phyloP scores from a whole-genome alignment of 169 alveolate species.

The Amoebophrya sp. region DNA sequence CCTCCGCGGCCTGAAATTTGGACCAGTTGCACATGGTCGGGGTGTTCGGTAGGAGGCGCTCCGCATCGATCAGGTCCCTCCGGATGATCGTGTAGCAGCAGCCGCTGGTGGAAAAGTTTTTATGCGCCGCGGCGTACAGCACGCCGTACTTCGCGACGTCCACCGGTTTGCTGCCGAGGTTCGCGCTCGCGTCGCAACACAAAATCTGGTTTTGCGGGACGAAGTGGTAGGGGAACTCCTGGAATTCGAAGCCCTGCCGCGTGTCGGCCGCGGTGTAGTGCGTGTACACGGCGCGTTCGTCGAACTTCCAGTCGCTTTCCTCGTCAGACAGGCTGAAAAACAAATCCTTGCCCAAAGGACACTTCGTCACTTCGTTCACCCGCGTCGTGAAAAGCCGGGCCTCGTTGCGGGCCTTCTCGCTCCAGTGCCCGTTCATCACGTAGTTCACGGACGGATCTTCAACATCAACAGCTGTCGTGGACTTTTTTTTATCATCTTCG shows the following conservation, averaged over 20 bases:
- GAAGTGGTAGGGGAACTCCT: background rate
- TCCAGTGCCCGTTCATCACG: constrained; percentile 26
- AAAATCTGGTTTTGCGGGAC: constrained; percentile 18
- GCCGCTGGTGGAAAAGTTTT: constrained; percentile 30
- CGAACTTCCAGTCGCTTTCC: constrained; percentile 21
- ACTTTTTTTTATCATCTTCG: too few relatives aligned
- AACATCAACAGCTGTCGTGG: too few relatives aligned
- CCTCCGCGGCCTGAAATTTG: constrained; percentile 13
- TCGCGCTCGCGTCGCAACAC: constrained; percentile 21
- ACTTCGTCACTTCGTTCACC: too few relatives aligned
- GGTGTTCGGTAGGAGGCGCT: constrained; percentile 12
- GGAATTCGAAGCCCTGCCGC: too few relatives aligned
- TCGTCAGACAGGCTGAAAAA: constrained; percentile 17
- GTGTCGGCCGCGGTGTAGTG: constrained; percentile 37
- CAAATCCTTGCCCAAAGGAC: background rate
- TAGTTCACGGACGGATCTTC: too few relatives aligned
- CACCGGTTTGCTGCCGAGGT: constrained; percentile 25
- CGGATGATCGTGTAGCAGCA: constrained; percentile 28
- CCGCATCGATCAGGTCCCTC: constrained; percentile 21
- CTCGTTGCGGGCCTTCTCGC: constrained; percentile 26
- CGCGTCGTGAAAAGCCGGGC: constrained; percentile 14
- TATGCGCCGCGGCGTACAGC: constrained; percentile 30
- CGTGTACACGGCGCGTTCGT: constrained; percentile 13
- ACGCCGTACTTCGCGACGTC: constrained; percentile 32
- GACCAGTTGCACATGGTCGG: constrained; percentile 35